phyloP scores from a whole-genome alignment of 352 stramenopile species.

The Globisporangium canariense region DNA sequence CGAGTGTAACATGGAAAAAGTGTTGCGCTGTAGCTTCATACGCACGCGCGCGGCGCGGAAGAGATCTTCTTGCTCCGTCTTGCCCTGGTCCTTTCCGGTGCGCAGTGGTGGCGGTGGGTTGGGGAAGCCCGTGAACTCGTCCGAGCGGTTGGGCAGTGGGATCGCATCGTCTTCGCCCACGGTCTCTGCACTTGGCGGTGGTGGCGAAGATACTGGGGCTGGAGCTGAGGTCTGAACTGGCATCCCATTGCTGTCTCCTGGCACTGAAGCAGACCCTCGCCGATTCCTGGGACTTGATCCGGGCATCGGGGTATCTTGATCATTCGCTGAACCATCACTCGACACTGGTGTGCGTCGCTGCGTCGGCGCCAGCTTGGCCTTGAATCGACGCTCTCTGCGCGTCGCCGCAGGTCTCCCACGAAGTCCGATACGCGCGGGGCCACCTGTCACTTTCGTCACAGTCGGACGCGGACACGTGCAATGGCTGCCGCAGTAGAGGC shows the following conservation, averaged over 20 bases:
- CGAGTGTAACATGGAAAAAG: constrained; percentile 36
- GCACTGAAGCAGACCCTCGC: neutral
- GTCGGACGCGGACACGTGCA: constrained; percentile 29
- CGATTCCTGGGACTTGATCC: neutral
- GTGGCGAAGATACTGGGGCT: neutral
- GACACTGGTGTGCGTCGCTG: constrained; percentile 23
- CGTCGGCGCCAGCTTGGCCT: constrained; percentile 29
- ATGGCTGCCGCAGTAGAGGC: constrained; percentile 37
- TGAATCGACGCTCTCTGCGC: constrained; percentile 36
- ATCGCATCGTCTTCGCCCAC: neutral
- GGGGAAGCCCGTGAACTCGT: constrained; percentile 29
- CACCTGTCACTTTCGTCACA: neutral
- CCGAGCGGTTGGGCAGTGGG: neutral
- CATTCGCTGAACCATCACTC: constrained; percentile 7
- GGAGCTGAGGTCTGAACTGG: neutral
- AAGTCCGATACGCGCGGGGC: constrained; percentile 11
- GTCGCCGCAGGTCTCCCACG: constrained; percentile 11
- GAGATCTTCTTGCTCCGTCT: constrained; percentile 74
- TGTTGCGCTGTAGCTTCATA: constrained; percentile 74
- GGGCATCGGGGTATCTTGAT: constrained; percentile 1
- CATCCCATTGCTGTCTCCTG: neutral
- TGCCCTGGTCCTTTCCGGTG: constrained; percentile 21
- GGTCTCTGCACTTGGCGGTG: neutral
- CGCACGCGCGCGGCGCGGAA: constrained; percentile 70
- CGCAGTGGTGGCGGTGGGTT: constrained; percentile 3